phyloP scores from a whole-genome alignment of 176 grass and related monocot species.

The Alloteropsis semialata region DNA sequence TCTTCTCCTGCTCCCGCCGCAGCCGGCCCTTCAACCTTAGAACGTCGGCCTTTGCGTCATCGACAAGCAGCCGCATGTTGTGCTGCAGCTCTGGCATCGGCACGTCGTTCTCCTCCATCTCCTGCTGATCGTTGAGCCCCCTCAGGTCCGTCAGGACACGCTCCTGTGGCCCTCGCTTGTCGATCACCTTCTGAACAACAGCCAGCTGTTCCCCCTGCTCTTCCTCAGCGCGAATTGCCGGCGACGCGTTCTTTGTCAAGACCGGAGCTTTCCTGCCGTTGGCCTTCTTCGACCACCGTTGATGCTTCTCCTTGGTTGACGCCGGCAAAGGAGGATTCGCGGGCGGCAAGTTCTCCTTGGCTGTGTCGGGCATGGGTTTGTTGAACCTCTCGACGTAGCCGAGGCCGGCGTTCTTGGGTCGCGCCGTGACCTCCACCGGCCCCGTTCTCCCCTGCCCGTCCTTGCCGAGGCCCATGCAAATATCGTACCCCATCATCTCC shows the following conservation, averaged over 20 bases:
- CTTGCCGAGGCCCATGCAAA: slow-evolving; percentile 60
- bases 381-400: slow-evolving; percentile 59
- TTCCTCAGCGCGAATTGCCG: slow-evolving; percentile 25
- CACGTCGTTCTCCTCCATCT: slow-evolving; percentile 42
- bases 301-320: slow-evolving; percentile 17
- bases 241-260: slow-evolving; percentile 41
- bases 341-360: slow-evolving; percentile 26
- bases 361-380: slow-evolving; percentile 28
- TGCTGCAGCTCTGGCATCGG: slow-evolving; percentile 69
- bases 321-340: not conserved
- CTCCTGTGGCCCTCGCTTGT: slow-evolving; percentile 63
- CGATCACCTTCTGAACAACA: slow-evolving; percentile 58
- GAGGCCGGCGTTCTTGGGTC: slow-evolving; percentile 61
- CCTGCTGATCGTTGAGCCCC: slow-evolving; percentile 49
- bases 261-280: slow-evolving; percentile 19
- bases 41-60: slow-evolving; percentile 41
- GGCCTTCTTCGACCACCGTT: slow-evolving; percentile 52
- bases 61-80: slow-evolving; percentile 56
- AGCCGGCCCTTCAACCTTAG: slow-evolving; percentile 42
- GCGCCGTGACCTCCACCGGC: slow-evolving; percentile 33
- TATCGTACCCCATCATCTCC: slow-evolving; percentile 46
- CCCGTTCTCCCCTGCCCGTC: slow-evolving; percentile 49
- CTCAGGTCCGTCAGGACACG: slow-evolving; percentile 54
- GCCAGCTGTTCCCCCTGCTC: slow-evolving; percentile 34
- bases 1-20: slow-evolving; percentile 51